Evolutionary conservation across 164 flowering plant genomes (phyloP).

Genomic region (Dillenia suffruticosa): DNA sequence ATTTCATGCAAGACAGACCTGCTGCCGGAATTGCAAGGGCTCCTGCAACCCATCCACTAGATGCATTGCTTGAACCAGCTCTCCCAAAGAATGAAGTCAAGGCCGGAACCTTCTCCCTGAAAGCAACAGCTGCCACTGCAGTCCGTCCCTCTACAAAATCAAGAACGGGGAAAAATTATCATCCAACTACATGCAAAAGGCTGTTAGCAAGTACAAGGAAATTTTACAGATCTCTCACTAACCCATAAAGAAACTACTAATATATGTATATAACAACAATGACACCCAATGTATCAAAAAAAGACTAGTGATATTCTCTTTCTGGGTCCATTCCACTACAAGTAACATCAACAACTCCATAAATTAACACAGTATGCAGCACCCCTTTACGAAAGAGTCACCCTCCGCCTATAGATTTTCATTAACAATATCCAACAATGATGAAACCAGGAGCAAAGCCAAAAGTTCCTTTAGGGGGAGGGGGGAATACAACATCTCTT

Average conservation of each 20-base stretch:
- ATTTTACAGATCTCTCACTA: background rate
- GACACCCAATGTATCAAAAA: too few species aligned
- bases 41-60: conserved; percentile 65
- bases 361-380: too few species aligned
- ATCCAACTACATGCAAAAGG: background rate
- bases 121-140: conserved; percentile 61
- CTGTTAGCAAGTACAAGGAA: background rate
- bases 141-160: conserved; percentile 61
- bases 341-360: too few species aligned
- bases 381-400: too few species aligned
- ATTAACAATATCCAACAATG: too few species aligned
- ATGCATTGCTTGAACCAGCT: conserved; percentile 37
- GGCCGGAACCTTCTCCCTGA: conserved; percentile 42
- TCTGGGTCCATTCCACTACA: too few species aligned
- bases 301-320: too few species aligned
- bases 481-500: too few species aligned
- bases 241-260: background rate
- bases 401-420: too few species aligned
- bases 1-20: conserved; percentile 41
- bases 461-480: too few species aligned
- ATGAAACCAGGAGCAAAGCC: too few species aligned
- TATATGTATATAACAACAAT: too few species aligned
- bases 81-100: conserved; percentile 42
- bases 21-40: conserved; percentile 78
- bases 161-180: conserved; percentile 1